Conservation (phyloP, 2,329 filamentous ascomycete genomes). For the Colletotrichum sp. region DNA sequence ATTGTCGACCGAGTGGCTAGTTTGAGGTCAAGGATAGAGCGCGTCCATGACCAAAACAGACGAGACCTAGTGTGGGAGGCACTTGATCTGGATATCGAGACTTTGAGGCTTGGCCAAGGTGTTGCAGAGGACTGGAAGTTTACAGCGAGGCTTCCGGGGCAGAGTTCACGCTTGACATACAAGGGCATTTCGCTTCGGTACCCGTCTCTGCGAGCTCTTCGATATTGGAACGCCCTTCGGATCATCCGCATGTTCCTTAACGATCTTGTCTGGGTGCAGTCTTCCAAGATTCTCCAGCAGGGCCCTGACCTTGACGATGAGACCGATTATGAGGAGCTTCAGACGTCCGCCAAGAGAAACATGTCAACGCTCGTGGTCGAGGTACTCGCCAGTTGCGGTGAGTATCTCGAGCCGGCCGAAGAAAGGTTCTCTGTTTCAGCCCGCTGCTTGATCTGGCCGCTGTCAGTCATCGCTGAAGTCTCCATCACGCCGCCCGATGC, state of each 20-base stretch:
- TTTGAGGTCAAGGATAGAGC: constrained; percentile 19
- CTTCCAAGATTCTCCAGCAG: background rate
- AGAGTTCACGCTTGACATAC: constrained; percentile 22
- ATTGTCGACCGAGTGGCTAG: constrained; percentile 23
- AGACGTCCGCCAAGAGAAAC: constrained; percentile 4
- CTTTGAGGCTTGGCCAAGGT: background rate
- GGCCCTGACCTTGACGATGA: background rate
- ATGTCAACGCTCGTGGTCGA: constrained; percentile 23
- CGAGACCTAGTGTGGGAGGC: constrained; percentile 23
- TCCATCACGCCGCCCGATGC: constrained; percentile 5
- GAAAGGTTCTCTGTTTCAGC: constrained; percentile 24
- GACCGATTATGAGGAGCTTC: background rate
- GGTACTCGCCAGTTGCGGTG: constrained; percentile 26
- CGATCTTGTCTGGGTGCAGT: constrained; percentile 16
- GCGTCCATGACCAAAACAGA: background rate
- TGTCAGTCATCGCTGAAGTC: constrained; percentile 23
- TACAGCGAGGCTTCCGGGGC: background rate
- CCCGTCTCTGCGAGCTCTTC: constrained; percentile 22
- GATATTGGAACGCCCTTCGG: constrained; percentile 29
- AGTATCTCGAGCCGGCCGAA: constrained; percentile 18
- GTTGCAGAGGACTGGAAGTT: constrained; percentile 12
- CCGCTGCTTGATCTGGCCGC: constrained; percentile 28
- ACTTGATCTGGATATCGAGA: constrained; percentile 21
- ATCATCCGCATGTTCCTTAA: constrained; percentile 29
- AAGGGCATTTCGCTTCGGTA: constrained; percentile 23